Evolutionary conservation across 163 green algal species (phyloP).

Genomic region (Volvox carteri): DNA sequence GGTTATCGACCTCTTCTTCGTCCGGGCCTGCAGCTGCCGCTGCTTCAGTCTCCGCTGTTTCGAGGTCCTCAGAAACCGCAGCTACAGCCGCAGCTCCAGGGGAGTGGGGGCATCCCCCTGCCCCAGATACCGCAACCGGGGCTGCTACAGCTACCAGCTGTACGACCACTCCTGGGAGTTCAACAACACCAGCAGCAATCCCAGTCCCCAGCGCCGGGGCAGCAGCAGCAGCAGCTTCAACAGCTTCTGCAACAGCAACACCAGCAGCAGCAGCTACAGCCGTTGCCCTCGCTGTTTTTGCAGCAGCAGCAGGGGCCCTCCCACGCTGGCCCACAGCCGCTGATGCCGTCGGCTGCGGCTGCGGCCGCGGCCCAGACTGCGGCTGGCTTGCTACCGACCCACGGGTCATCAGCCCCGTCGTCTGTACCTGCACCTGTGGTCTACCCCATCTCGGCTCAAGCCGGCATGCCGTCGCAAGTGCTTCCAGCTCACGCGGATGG

Average conservation of each 20-base stretch:
- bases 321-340: neutral
- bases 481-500: neutral
- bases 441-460: neutral
- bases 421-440: neutral
- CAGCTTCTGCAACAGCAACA: neutral
- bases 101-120: too few relatives aligned
- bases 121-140: neutral
- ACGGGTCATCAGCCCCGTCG: neutral
- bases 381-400: neutral
- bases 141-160: neutral
- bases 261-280: conserved; percentile 3
- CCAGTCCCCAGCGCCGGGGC: neutral
- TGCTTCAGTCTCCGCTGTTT: conserved; percentile 25
- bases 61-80: neutral
- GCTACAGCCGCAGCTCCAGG: neutral
- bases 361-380: neutral
- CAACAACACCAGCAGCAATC: conserved; percentile 12
- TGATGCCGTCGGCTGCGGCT: too few relatives aligned
- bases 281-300: neutral
- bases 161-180: neutral
- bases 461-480: neutral
- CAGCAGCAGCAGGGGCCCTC: neutral
- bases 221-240: conserved; percentile 14
- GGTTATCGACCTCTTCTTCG: neutral
- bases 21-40: neutral